Conservation (phyloP, 495 filamentous ascomycete species). For the Aspergillus bertholletiae region DNA sequence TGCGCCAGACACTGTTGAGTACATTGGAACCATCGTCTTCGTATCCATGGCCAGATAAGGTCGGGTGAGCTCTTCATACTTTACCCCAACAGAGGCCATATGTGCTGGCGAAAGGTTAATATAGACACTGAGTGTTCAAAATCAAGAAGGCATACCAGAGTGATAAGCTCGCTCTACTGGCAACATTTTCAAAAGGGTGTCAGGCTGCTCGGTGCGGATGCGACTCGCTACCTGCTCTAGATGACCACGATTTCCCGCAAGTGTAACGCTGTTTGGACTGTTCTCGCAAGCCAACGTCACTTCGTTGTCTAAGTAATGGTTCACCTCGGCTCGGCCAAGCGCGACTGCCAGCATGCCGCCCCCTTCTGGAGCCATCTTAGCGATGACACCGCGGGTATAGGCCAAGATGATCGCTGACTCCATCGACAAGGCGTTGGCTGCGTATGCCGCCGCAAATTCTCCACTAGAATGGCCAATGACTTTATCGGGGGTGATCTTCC, state of each 20-base stretch:
- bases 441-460: conserved; percentile 22
- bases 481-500: conserved; percentile 10
- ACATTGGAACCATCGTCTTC: too few relatives aligned
- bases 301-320: background rate
- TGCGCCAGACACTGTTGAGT: too few relatives aligned
- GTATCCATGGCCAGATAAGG: too few relatives aligned
- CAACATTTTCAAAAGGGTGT: too few relatives aligned
- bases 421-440: conserved; percentile 13
- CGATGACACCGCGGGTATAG: conserved; percentile 11
- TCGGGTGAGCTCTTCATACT: too few relatives aligned
- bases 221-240: too few relatives aligned
- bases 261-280: conserved; percentile 23
- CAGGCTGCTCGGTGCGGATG: too few relatives aligned
- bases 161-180: too few relatives aligned
- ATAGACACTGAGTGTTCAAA: too few relatives aligned
- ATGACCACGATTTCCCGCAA: conserved; percentile 30
- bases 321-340: conserved; percentile 6
- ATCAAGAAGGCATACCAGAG: too few relatives aligned
- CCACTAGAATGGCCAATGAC: conserved; percentile 21
- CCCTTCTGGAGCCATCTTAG: background rate
- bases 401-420: conserved; percentile 9
- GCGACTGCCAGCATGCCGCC: conserved; percentile 30
- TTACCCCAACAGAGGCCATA: background rate
- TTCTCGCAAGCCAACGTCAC: conserved; percentile 19
- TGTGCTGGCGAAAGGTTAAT: too few relatives aligned